Evolutionary conservation across 345 rosid species (phyloP), one percentile per base, ranked within the genome.

Genomic region (Camelina laxa): DNA sequence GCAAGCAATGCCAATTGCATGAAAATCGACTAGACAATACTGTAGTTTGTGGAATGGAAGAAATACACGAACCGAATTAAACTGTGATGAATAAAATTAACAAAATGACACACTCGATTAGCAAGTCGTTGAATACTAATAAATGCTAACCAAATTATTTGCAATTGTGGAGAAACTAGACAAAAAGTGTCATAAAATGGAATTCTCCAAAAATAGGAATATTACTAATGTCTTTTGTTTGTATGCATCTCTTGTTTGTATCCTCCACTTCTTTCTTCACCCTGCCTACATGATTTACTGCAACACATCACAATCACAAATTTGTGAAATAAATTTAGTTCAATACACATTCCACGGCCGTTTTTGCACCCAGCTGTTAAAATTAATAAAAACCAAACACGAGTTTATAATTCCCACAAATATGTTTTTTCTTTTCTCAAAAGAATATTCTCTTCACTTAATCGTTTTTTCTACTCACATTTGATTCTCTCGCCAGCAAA

Each of bases 61-160:
- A 27, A 4, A 27, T 27, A 27, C 30, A 27, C 30, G 30, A 27
- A 27, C 4, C 5, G 30, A 27, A 4, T 4, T 27, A 1, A 27
- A 27, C 5, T 27, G 30, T 27, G 0, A 4, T 27, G 5, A 4
- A 27, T 27, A 27, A 27, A 27, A 27, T 27, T 27, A 27, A 27
- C 30, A 0, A 27, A 27, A 27, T 27, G 30, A 27, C 5, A 27
- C 30, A 27, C 30, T 27, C 30, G 30, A 27, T 42, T 44, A 38
- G 55, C 20, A 53, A 56, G 70, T 54, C 10, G 54, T 72, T 72
- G 76, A 30, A 56, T 22, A 17, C 47, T 22, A 17, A 57, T 22
- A 57, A 67, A 67, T 67, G 56, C 6, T 15, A 67, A 75, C 69
- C 63, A 49, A 75, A 75, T 67, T 54, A 62, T 67, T 35, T 60